phyloP scores from a whole-genome alignment of 352 stramenopile genomes.

The Peronosclerospora sorghi region DNA sequence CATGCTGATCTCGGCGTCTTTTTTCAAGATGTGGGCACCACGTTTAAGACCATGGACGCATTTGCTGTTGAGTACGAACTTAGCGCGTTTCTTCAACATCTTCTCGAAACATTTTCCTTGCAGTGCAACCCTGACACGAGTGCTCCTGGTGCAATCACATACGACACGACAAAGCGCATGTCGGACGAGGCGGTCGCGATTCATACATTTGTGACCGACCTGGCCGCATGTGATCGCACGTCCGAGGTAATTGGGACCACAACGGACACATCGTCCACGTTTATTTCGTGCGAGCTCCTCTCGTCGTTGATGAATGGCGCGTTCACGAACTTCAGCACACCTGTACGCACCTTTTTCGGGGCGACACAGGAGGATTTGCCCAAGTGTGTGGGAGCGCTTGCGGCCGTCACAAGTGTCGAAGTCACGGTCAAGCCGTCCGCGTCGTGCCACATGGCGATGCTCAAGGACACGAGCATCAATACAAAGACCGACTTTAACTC shows the following conservation, averaged over 20 bases:
- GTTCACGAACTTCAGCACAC: conserved; percentile 61
- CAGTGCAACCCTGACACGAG: conserved; percentile 28
- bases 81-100: conserved; percentile 37
- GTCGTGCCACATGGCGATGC: conserved; percentile 33
- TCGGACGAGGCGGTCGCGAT: conserved; percentile 38
- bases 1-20: conserved; percentile 18
- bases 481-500: conserved; percentile 40
- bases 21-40: conserved; percentile 24
- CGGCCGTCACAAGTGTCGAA: conserved; percentile 29
- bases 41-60: conserved; percentile 23
- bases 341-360: conserved; percentile 44
- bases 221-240: conserved; percentile 34
- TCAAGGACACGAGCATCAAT: conserved; percentile 45
- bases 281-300: conserved; percentile 57
- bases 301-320: conserved; percentile 57
- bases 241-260: conserved; percentile 31
- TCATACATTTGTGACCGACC: conserved; percentile 33
- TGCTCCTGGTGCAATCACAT: conserved; percentile 21
- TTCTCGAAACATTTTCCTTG: conserved; percentile 44
- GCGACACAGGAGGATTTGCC: conserved; percentile 31
- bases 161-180: conserved; percentile 26
- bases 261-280: conserved; percentile 34
- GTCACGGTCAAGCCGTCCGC: conserved; percentile 27
- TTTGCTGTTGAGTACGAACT: conserved; percentile 53
- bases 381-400: conserved; percentile 41